Conservation (phyloP, 345 rosid genomes). For the Combretum micranthum region DNA sequence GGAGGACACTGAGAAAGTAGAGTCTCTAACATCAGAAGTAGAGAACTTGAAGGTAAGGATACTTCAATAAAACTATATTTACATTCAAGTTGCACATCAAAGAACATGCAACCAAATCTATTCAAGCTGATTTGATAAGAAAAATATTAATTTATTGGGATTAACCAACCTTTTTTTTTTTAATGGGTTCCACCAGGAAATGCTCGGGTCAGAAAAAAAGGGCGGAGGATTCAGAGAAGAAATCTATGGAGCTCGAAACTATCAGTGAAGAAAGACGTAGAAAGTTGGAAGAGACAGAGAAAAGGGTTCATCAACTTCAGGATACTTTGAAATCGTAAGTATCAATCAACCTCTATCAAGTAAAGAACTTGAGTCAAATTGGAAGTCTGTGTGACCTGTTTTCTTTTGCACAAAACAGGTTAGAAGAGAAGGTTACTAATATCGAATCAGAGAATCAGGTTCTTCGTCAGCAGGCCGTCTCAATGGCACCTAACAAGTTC, state of each 20-base stretch:
- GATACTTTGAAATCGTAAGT: slow-evolving; percentile 64
- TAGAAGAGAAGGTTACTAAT: slow-evolving; percentile 78
- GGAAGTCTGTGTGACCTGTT: too few species aligned
- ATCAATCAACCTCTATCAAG: background rate
- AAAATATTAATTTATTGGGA: background rate
- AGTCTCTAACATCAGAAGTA: slow-evolving; percentile 34
- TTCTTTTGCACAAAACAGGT: slow-evolving; percentile 33
- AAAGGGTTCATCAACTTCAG: slow-evolving; percentile 63
- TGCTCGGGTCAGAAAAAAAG: slow-evolving; percentile 59
- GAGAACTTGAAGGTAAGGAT: slow-evolving; percentile 33
- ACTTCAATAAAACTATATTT: background rate
- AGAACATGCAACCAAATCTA: background rate
- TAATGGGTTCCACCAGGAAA: slow-evolving; percentile 27
- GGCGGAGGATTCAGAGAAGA: slow-evolving; percentile 52
- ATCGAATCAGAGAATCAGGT: slow-evolving; percentile 90
- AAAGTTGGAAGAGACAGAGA: slow-evolving; percentile 71
- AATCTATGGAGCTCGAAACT: slow-evolving; percentile 45
- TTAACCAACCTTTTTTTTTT: slow-evolving; percentile 6
- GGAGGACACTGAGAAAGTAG: slow-evolving; percentile 37
- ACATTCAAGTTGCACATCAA: background rate
- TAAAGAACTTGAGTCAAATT: too few species aligned
- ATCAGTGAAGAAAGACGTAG: slow-evolving; percentile 41
- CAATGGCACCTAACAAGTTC: slow-evolving; percentile 89
- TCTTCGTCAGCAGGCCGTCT: slow-evolving; percentile 85
- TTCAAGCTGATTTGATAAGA: background rate